Conservation (phyloP, 2,329 filamentous ascomycete genomes). For the Triangularia setosa region DNA sequence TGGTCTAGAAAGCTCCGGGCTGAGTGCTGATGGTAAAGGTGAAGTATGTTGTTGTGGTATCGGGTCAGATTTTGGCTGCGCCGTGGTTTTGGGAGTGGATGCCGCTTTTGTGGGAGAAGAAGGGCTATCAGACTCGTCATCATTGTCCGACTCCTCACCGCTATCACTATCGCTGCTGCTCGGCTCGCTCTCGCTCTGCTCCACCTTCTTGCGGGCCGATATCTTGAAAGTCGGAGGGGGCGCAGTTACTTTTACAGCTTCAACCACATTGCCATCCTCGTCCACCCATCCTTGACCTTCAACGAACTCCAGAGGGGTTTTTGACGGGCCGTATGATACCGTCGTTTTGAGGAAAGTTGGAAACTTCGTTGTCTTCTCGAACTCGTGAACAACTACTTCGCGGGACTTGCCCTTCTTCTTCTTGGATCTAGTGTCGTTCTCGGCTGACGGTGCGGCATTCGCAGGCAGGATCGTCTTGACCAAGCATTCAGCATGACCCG, state of each 20-base stretch:
- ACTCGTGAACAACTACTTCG: constrained; percentile 79
- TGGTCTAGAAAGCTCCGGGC: constrained; percentile 36
- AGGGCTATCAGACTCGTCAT: constrained; percentile 19
- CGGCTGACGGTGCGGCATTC: constrained; percentile 39
- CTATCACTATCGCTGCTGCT: constrained; percentile 6
- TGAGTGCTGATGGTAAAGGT: constrained; percentile 25
- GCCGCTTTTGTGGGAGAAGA: not conserved
- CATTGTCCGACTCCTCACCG: constrained; percentile 20
- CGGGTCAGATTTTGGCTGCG: not conserved
- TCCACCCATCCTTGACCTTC: constrained; percentile 89
- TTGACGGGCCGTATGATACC: constrained; percentile 39
- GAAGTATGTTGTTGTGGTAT: constrained; percentile 1
- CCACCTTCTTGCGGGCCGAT: constrained; percentile 22
- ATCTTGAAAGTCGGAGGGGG: constrained; percentile 27
- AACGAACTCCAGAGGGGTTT: constrained; percentile 61
- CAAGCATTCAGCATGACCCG: constrained; percentile 73
- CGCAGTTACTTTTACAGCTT: constrained; percentile 46
- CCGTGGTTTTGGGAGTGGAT: not conserved
- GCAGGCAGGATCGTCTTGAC: constrained; percentile 73
- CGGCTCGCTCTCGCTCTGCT: constrained; percentile 10
- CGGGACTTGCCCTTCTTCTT: constrained; percentile 44
- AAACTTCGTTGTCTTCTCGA: constrained; percentile 77
- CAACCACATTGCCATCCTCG: constrained; percentile 69
- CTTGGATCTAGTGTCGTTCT: constrained; percentile 52
- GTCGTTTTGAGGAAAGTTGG: constrained; percentile 72